phyloP scores from a whole-genome alignment of 768 basidiomycete species.

The Hypholoma sublateritium region DNA sequence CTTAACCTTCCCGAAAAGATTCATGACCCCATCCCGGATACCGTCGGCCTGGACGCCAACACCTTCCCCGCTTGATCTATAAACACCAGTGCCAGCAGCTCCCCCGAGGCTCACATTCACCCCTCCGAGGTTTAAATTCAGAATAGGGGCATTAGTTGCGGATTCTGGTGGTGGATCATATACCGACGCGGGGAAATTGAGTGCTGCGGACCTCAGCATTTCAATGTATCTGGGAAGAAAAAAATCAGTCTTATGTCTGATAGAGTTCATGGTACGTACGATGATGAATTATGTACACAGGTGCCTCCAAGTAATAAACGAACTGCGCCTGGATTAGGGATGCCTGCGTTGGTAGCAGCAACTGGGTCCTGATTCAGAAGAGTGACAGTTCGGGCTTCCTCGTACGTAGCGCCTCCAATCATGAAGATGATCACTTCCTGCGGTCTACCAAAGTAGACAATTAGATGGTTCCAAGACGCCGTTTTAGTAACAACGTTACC shows the following conservation, averaged over 20 bases:
- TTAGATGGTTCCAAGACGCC: background rate
- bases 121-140: constrained; percentile 90
- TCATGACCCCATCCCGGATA: constrained; percentile 85
- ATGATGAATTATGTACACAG: constrained; percentile 91
- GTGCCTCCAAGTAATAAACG: constrained; percentile 91
- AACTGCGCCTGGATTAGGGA: constrained; percentile 57
- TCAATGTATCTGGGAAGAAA: constrained; percentile 67
- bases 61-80: constrained; percentile 74
- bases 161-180: constrained; percentile 80
- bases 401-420: constrained; percentile 95
- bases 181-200: constrained; percentile 59
- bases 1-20: constrained; percentile 85
- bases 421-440: constrained; percentile 98
- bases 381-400: constrained; percentile 85
- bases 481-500: constrained; percentile 41
- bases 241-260: constrained; percentile 8
- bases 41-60: constrained; percentile 83
- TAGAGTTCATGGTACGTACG: constrained; percentile 45
- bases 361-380: constrained; percentile 82
- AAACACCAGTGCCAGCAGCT: constrained; percentile 77
- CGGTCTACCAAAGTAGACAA: constrained; percentile 49
- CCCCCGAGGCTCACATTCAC: constrained; percentile 96
- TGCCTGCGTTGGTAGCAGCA: constrained; percentile 43
- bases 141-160: constrained; percentile 67
- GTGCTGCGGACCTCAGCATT: constrained; percentile 78